Evolutionary conservation across 2,329 filamentous ascomycete species (phyloP), one percentile per base, ranked within the genome.

Genomic region (Colletotrichum incanum): DNA sequence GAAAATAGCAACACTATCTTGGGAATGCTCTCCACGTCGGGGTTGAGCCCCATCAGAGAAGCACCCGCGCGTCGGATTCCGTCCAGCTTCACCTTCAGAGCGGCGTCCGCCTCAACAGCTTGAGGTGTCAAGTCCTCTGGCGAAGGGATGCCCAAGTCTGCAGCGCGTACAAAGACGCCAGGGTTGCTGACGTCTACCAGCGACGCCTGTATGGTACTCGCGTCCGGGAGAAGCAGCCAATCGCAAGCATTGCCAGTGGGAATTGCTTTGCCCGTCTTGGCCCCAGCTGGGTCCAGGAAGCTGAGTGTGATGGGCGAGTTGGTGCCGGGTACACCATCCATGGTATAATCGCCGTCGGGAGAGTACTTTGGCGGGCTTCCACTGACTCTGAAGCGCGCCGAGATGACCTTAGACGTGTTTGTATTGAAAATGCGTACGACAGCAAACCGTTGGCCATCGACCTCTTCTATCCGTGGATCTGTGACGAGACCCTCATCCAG

Each of bases 401-500:
- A 77, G 34, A 85, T 79, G 12, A 83, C 58, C 39, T 67, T 72
- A 12, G 68, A 68, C 5, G 79, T 81, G 61, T 81, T 81, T 3
- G 78, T 81, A 47, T 81, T 81, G 71, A 77, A 78, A 20, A 80
- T 76, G 16, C 79, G 73, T 4, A 80, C 77, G 12, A 43, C 60
- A 43, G 70, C 72, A 52, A 60, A 62, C 23, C 37, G 61, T 16
- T 70, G 45, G 28, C 62, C 70, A 20, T 65, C 58, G 26, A 55
- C 54, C 34, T 74, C 60, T 20, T 65, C 52, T 3, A 71, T 65
- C 14, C 23, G 39, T 9, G 54, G 59, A 16, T 56, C 28, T 0
- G 55, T 65, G 63, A 89, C 79, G 1, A 91, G 73, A 5, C 85
- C 82, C 28, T 85, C 79, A 74, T 90, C 86, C 20, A 89, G 81